phyloP scores from a whole-genome alignment of 352 stramenopile species.

The Elongisporangium prolatum region DNA sequence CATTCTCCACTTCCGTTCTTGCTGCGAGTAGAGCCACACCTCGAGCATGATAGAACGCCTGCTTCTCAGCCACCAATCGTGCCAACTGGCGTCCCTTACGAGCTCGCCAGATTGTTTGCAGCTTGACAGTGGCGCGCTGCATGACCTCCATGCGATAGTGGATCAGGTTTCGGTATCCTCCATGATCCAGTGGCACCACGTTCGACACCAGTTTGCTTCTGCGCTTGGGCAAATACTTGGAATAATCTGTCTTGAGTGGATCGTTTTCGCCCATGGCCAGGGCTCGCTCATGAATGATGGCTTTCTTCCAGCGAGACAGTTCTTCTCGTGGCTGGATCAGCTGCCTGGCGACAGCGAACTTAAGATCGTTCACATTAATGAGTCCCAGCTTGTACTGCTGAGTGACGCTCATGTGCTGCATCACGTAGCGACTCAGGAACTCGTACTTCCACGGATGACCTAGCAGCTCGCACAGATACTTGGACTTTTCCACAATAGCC shows the following conservation, averaged over 20 bases:
- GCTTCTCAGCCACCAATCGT: slow-evolving; percentile 68
- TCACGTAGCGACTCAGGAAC: slow-evolving; percentile 76
- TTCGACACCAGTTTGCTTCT: slow-evolving; percentile 71
- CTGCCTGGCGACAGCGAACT: slow-evolving; percentile 66
- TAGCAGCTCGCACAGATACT: slow-evolving; percentile 68
- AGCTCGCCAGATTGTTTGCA: slow-evolving; percentile 83
- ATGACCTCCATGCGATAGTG: slow-evolving; percentile 74
- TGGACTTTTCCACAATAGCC: slow-evolving; percentile 42
- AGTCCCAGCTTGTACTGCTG: slow-evolving; percentile 88
- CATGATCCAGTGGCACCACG: slow-evolving; percentile 86
- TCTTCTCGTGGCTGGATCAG: slow-evolving; percentile 38
- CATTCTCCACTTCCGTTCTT: slow-evolving; percentile 40
- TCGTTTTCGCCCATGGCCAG: slow-evolving; percentile 90
- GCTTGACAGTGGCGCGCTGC: slow-evolving; percentile 55
- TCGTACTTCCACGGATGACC: slow-evolving; percentile 67
- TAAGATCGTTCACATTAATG: slow-evolving; percentile 86
- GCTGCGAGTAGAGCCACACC: slow-evolving; percentile 71
- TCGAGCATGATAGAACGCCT: slow-evolving; percentile 88
- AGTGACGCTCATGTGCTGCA: slow-evolving; percentile 80
- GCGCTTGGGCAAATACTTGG: slow-evolving; percentile 82
- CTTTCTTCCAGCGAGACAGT: slow-evolving; percentile 65
- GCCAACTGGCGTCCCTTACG: slow-evolving; percentile 69
- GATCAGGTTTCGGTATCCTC: slow-evolving; percentile 81
- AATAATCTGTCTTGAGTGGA: slow-evolving; percentile 91
- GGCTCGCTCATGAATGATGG: slow-evolving; percentile 82